Base-by-base conservation (phyloP, 768 basidiomycete genomes). In the Mycena rebaudengoi region DNA sequence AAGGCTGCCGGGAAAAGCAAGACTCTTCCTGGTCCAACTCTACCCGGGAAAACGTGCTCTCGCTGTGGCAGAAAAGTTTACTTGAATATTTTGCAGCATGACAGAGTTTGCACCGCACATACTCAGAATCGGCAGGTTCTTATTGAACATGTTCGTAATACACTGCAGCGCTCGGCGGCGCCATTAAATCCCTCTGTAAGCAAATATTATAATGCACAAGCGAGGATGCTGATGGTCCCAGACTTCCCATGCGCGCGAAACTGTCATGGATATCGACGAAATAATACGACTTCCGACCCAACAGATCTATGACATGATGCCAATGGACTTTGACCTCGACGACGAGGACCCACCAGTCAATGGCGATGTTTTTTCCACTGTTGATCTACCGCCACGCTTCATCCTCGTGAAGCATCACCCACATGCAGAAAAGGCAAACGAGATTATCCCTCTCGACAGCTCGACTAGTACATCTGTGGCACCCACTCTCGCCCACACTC, bases 201-300 rank as follows among this genome's bases (percentile, higher is more conserved):
- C 30, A 12, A 8, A 4, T 25, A n/a, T 8, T 44, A 44, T 44
- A 20, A 8, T 44, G 20, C 11, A 10, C 10, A 21, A 44, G 26
- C 26, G 39, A 55, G 40, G 23, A 29, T 23, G 0, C 20, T 5
- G n/a, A 43, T 6, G 25, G n/a, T 55, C 53, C 1, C 53, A 20
- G 29, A 43, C 18, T 20, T n/a, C 39, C 39, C 7, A 20, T 18
- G 20, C 39, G 8, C 18, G 39, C 20, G 16, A 41, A 41, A 41
- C 32, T 14, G 54, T 30, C 43, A 56, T 56, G 41, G 54, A 56
- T 18, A 30, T 56, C 13, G 54, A 56, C 54, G 29, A 56, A 3
- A 56, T 56, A 44, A 30, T 56, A 23, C 54, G 35, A 26, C 54
- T 56, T 56, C 54, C 54, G 6, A 45, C 41, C 18, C 40, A 56